A percentile compares a stretch with the other conserved stretches of the same genome.
phyloP scores from a whole-genome alignment of 2,329 filamentous ascomycete species.

The Lachnum nothofagi region DNA sequence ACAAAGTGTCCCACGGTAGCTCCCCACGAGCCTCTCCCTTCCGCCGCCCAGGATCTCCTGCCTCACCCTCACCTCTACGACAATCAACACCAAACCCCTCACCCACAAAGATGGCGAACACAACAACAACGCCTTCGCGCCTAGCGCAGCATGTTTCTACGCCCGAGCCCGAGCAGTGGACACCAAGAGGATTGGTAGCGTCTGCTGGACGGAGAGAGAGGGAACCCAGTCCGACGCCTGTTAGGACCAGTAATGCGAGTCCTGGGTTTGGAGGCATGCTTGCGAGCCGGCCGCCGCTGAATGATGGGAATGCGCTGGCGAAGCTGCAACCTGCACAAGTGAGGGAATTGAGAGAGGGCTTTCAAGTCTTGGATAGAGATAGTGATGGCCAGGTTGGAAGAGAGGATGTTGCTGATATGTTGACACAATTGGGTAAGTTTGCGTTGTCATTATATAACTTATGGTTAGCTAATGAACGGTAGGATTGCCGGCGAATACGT shows the following conservation, averaged over 20 bases:
- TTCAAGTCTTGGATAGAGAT: conserved; percentile 86
- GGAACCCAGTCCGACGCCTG: conserved; percentile 30
- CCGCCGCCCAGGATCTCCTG: conserved; percentile 55
- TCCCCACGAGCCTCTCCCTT: conserved; percentile 65
- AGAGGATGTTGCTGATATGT: conserved; percentile 81
- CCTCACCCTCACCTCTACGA: conserved; percentile 61
- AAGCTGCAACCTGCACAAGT: conserved; percentile 78
- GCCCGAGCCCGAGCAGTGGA: conserved; percentile 31
- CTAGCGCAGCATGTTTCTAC: conserved; percentile 36
- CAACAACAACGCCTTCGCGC: conserved; percentile 41
- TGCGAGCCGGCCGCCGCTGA: conserved; percentile 13
- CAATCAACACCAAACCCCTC: conserved; percentile 57
- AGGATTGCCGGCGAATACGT: conserved; percentile 69
- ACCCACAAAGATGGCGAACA: conserved; percentile 40
- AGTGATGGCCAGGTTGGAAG: conserved; percentile 78
- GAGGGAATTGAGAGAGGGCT: conserved; percentile 82
- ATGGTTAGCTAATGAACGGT: conserved; percentile 5
- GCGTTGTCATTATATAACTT: not conserved
- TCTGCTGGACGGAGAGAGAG: conserved; percentile 30
- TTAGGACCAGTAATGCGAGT: conserved; percentile 19
- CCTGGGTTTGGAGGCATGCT: conserved; percentile 30
- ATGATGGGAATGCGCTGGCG: conserved; percentile 51
- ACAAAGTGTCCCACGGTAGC: conserved; percentile 66
- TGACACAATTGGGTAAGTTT: conserved; percentile 69
- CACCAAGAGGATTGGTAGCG: conserved; percentile 30